Base-by-base conservation (phyloP, 805 yeast species). In the Clavispora carvajalis region DNA sequence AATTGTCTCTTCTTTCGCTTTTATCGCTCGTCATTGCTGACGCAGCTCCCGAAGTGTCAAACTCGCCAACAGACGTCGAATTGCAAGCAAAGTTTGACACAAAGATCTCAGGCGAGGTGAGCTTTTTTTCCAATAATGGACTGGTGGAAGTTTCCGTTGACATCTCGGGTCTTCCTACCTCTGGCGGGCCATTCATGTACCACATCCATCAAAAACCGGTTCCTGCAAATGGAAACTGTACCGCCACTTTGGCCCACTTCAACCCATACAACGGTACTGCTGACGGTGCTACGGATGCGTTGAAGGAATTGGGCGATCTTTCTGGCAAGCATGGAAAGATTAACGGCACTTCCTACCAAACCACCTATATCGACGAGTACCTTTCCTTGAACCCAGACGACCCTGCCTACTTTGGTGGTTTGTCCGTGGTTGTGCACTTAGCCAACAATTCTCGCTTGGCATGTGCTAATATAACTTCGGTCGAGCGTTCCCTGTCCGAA, bases 161-260 rank as follows among this genome's bases (percentile, higher is more conserved):
- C 37, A 37, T 67, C 24, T 29, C 47, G 9, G 59, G 56, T 22
- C 61, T 68, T 48, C 73, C 72, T 9, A 24, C 45, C 12, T 22
- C 45, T 3, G 69, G 69, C 18, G 71, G 70, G 13, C 69, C 71
- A 21, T 68, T 65, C 58, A 40, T 54, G 28, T 68, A 68, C 59
- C 71, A 65, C 48, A 56, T 68, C 42, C 71, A 68, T 50, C 53
- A 59, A 38, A 38, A 43, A 24, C 60, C 67, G 11, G 70, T 68
- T 26, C 72, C 73, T 10, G 28, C 59, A 5, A 52, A 60, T 48
- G 62, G 62, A n/a, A 44, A 44, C 44, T 57, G 62, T 39, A 51
- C 58, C n/a, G 71, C 59, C 31, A 64, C 73, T 12, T 42, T 41
- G 33, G 57, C 41, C 19, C 68, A 63, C 54, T 62, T 68, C 45